Evolutionary conservation across 805 yeast species (phyloP).

Genomic region (Candida parachauliodes): DNA sequence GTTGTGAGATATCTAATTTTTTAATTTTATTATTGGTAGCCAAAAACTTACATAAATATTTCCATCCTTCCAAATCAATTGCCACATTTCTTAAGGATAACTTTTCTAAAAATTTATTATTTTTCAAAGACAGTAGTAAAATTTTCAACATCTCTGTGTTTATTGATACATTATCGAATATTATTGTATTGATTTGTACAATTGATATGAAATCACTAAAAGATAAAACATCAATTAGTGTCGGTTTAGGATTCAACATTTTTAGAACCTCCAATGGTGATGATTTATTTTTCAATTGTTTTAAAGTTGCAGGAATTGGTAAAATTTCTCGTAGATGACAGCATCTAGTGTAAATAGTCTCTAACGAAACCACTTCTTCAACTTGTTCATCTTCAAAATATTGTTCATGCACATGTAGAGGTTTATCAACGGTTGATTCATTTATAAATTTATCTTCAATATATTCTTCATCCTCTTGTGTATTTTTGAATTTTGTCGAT

Average conservation of each 20-base stretch:
- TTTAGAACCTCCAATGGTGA: slow-evolving; percentile 53
- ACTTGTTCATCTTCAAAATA: slow-evolving; percentile 32
- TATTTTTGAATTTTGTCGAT: slow-evolving; percentile 29
- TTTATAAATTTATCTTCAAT: slow-evolving; percentile 16
- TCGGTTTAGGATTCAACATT: slow-evolving; percentile 56
- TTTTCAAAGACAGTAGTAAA: slow-evolving; percentile 43
- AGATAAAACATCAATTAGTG: slow-evolving; percentile 53
- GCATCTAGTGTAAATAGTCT: slow-evolving; percentile 68
- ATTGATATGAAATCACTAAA: slow-evolving; percentile 56
- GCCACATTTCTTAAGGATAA: slow-evolving; percentile 54
- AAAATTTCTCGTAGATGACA: slow-evolving; percentile 88
- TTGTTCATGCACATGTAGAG: slow-evolving; percentile 59
- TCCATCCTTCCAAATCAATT: slow-evolving; percentile 51
- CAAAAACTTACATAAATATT: slow-evolving; percentile 46
- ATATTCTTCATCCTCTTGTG: slow-evolving; percentile 11
- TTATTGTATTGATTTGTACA: slow-evolving; percentile 51
- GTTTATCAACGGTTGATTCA: slow-evolving; percentile 58
- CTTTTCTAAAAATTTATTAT: slow-evolving; percentile 45
- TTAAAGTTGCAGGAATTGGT: slow-evolving; percentile 86
- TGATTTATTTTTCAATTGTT: slow-evolving; percentile 51
- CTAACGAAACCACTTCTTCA: slow-evolving; percentile 35
- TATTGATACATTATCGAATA: slow-evolving; percentile 55
- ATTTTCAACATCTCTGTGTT: slow-evolving; percentile 52
- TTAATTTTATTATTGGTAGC: slow-evolving; percentile 39
- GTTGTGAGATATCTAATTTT: slow-evolving; percentile 57